These are phyloP conservation scores for Allodekkera sacchari DNA, from an alignment of 805 yeast genomes.

Conservation along the genomic window DNA sequence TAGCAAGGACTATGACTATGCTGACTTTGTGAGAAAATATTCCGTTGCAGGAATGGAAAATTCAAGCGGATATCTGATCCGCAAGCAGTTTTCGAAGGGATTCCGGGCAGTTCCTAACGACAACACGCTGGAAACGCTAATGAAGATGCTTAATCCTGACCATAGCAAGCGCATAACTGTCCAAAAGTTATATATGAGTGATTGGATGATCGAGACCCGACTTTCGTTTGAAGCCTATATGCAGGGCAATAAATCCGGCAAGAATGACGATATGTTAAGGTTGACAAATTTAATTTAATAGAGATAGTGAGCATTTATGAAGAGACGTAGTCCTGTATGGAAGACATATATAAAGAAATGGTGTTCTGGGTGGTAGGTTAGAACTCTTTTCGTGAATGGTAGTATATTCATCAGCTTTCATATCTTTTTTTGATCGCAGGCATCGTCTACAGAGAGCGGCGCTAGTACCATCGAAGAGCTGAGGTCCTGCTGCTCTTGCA, in stretches of 20 bases:
- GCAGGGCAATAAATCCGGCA: conserved; percentile 8
- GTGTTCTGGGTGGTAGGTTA: too few species aligned
- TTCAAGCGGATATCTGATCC: conserved; percentile 14
- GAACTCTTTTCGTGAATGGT: too few species aligned
- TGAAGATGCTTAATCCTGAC: conserved; percentile 25
- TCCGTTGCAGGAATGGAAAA: conserved; percentile 7
- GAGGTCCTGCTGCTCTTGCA: too few species aligned
- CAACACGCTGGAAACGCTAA: conserved; percentile 7
- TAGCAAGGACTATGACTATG: conserved; percentile 11
- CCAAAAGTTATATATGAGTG: conserved; percentile 14
- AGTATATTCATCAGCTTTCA: too few species aligned
- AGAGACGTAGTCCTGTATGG: too few species aligned
- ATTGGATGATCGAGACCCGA: conserved; percentile 25
- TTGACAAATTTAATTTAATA: conserved; percentile 2
- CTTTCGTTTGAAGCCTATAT: conserved; percentile 11
- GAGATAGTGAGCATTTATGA: not conserved
- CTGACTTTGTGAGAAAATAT: conserved; percentile 13
- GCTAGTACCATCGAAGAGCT: too few species aligned
- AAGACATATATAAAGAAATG: too few species aligned
- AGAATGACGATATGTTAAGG: conserved; percentile 20
- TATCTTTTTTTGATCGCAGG: too few species aligned
- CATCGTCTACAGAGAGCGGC: too few species aligned
- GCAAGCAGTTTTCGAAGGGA: conserved; percentile 8
- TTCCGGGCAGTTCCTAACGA: conserved; percentile 9
- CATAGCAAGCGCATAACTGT: conserved; percentile 14